These are phyloP conservation scores for Saccharomycopsis sp. DNA, from an alignment of 805 yeast genomes.

Conservation along the genomic window DNA sequence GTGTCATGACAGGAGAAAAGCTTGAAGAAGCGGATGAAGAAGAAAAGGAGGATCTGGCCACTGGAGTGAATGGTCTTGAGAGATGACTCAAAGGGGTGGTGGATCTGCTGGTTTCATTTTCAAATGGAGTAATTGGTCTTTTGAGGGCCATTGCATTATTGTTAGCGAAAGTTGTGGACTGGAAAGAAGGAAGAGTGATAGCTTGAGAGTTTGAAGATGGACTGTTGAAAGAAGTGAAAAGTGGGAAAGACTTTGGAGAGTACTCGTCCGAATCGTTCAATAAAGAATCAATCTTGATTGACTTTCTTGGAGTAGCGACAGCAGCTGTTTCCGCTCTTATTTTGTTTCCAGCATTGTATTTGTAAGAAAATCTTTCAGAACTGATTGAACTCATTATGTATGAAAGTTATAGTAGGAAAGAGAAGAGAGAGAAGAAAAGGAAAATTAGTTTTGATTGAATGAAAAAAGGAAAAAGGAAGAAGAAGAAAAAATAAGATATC, in stretches of 20 bases:
- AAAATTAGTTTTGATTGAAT: not conserved
- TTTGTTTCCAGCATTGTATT: not conserved
- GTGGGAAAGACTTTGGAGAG: constrained; percentile 15
- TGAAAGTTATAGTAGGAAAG: not conserved
- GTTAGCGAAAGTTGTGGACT: constrained; percentile 12
- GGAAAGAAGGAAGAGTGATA: too few relatives aligned
- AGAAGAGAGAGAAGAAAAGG: not conserved
- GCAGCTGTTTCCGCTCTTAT: not conserved
- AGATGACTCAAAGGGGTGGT: constrained; percentile 6
- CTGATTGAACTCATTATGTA: constrained; percentile 6
- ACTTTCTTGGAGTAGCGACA: constrained; percentile 13
- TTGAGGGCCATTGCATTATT: constrained; percentile 6
- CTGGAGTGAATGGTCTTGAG: constrained; percentile 12
- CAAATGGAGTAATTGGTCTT: constrained; percentile 19
- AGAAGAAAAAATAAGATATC: too few relatives aligned
- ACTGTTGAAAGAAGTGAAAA: constrained; percentile 11
- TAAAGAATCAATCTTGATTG: constrained; percentile 17
- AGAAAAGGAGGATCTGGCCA: constrained; percentile 1
- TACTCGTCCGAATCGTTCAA: constrained; percentile 13
- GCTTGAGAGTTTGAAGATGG: not conserved
- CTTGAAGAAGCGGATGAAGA: not conserved
- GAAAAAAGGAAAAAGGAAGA: not conserved
- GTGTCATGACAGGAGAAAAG: constrained; percentile 2
- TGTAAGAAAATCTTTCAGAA: constrained; percentile 6
- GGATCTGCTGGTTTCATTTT: constrained; percentile 1